phyloP scores from a whole-genome alignment of 2,329 filamentous ascomycete genomes.

The Ceratocystis variospora region DNA sequence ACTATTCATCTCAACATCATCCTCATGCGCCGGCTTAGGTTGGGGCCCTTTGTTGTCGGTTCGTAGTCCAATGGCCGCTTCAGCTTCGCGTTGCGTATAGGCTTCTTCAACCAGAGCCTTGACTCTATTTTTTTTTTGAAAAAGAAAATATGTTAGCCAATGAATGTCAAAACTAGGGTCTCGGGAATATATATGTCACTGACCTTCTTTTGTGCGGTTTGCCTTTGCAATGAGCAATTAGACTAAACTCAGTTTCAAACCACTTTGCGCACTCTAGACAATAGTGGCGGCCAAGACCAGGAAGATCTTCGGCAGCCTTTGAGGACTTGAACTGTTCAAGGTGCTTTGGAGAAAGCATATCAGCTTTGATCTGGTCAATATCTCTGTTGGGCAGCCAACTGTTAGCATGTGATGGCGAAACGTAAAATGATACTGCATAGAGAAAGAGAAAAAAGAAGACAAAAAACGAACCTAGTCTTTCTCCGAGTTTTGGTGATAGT shows the following conservation, averaged over 20 bases:
- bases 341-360: conserved; percentile 66
- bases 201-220: conserved; percentile 91
- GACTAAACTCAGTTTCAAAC: conserved; percentile 74
- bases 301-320: conserved; percentile 74
- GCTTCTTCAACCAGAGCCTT: conserved; percentile 72
- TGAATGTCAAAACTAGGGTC: conserved; percentile 2
- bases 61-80: conserved; percentile 60
- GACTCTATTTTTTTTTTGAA: conserved; percentile 40
- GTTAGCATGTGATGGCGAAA: conserved; percentile 17
- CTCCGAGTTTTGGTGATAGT: conserved; percentile 64
- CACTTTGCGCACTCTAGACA: conserved; percentile 92
- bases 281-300: conserved; percentile 72
- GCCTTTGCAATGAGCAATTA: conserved; percentile 62
- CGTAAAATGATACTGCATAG: not conserved
- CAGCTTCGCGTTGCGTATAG: conserved; percentile 73
- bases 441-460: not conserved
- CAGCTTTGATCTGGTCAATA: conserved; percentile 80
- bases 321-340: conserved; percentile 63
- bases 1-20: conserved; percentile 28
- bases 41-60: conserved; percentile 47
- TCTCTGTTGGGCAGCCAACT: conserved; percentile 45
- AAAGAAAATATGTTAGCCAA: conserved; percentile 10
- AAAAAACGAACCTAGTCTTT: conserved; percentile 43
- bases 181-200: conserved; percentile 19
- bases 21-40: conserved; percentile 19